Evolutionary conservation across 768 basidiomycete genomes (phyloP), one percentile per base, ranked within the genome.

Genomic region (Arthromyces matolae): DNA sequence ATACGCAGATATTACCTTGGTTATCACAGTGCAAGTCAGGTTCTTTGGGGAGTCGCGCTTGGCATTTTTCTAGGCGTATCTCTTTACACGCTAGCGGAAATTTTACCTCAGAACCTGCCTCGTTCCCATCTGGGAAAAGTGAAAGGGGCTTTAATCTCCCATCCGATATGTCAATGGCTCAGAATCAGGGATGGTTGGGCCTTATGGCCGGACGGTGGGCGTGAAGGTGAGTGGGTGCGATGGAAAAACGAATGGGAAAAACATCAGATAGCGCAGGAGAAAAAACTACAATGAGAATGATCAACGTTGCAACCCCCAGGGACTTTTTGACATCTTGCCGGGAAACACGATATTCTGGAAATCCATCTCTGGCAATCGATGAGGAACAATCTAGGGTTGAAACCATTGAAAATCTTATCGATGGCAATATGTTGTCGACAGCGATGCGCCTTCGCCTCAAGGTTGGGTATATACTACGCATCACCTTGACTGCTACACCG

Each of bases 171-270:
- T 5, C 68, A 62, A 0, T 92, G 86, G 86, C 61, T 87, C 27
- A 77, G 81, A 39, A 67, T 93, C 34, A 75, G 87, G 39, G 89
- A 93, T 59, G 87, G 90, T 5, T 93, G 90, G 90, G 77, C 72
- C 9, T 69, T 90, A 1, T 93, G 87, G 84, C 56, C 70, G 3
- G 89, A 93, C 61, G 84, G 84, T n/a, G 89, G 89, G 3, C 73
- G 77, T 20, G 86, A 86, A 60, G 68, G 58, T 18, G 87, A 88
- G 52, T 93, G 87, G 85, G 58, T 63, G 49, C 62, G 65, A 22
- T 93, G 89, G 89, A 75, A 76, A 51, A 55, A 56, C 14, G 70
- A 73, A 56, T 86, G 83, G 77, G 77, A 81, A 34, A 70, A 60
- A 46, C 59, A 61, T 36, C 54, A 50, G 36, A 42, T 47, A 20